Conservation (phyloP, 257 asterid genomes). For the Solanum sejunctum region DNA sequence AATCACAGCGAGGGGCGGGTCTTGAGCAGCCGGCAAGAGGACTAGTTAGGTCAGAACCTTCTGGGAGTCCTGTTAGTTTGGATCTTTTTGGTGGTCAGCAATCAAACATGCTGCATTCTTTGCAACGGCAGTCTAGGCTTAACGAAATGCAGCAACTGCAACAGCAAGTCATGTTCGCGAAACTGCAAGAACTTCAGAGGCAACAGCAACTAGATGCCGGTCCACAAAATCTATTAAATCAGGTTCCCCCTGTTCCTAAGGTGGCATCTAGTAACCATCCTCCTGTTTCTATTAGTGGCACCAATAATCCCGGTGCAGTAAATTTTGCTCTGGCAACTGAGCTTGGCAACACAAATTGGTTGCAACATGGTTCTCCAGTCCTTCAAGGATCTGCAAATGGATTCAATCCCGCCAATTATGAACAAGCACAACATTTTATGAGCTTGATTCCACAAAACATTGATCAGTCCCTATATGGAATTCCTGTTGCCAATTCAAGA, state of each 20-base stretch:
- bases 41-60: slow-evolving; percentile 39
- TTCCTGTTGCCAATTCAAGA: slow-evolving; percentile 71
- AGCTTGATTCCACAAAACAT: slow-evolving; percentile 49
- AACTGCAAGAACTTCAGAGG: slow-evolving; percentile 20
- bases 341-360: slow-evolving; percentile 45
- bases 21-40: slow-evolving; percentile 47
- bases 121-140: slow-evolving; percentile 56
- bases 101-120: slow-evolving; percentile 44
- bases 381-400: slow-evolving; percentile 53
- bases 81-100: slow-evolving; percentile 91
- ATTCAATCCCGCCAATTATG: slow-evolving; percentile 32
- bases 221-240: slow-evolving; percentile 35
- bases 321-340: slow-evolving; percentile 43
- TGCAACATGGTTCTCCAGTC: slow-evolving; percentile 40
- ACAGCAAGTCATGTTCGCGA: slow-evolving; percentile 56
- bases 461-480: slow-evolving; percentile 80
- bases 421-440: slow-evolving; percentile 32
- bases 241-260: slow-evolving; percentile 27
- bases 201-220: slow-evolving; percentile 33
- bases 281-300: slow-evolving; percentile 24
- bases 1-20: slow-evolving; percentile 43
- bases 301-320: slow-evolving; percentile 34
- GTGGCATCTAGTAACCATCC: slow-evolving; percentile 54
- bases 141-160: slow-evolving; percentile 67
- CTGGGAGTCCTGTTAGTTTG: slow-evolving; percentile 55